Conservation (phyloP, 129 eudicot genomes). For the Centrapalus pauciflorus region DNA sequence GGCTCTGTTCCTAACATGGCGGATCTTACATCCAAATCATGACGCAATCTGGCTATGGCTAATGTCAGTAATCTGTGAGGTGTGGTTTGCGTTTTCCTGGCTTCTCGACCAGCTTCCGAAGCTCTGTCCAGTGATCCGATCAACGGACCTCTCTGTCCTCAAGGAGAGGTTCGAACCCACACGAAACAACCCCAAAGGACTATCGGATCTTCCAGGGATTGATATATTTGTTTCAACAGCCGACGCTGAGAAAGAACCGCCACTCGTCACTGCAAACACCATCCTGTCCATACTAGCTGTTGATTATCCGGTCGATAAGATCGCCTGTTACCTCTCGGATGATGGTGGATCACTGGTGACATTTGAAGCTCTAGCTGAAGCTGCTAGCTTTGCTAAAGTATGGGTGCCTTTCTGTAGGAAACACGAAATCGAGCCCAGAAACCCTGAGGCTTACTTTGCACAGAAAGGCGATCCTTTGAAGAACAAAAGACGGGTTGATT, state of each 20-base stretch:
- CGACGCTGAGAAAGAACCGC: constrained; percentile 59
- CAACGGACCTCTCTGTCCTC: constrained; percentile 78
- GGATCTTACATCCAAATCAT: constrained; percentile 80
- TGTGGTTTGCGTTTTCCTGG: constrained; percentile 98
- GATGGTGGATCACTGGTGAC: constrained; percentile 73
- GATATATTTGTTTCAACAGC: constrained; percentile 75
- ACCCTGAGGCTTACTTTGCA: constrained; percentile 55
- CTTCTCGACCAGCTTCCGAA: constrained; percentile 94
- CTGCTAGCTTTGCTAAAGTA: constrained; percentile 56
- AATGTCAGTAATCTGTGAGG: constrained; percentile 88
- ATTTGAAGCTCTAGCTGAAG: constrained; percentile 72
- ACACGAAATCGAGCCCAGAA: constrained; percentile 59
- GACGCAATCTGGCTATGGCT: constrained; percentile 97
- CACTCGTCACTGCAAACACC: constrained; percentile 53
- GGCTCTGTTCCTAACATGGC: constrained; percentile 78
- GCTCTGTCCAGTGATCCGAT: constrained; percentile 82
- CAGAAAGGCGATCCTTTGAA: constrained; percentile 64
- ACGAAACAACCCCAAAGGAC: constrained; percentile 51
- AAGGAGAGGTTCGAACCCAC: constrained; percentile 79
- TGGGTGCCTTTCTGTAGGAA: constrained; percentile 79
- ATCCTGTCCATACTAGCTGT: constrained; percentile 51
- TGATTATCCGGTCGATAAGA: constrained; percentile 55
- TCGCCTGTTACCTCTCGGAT: constrained; percentile 60
- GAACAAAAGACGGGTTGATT: constrained; percentile 59
- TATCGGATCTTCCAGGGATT: constrained; percentile 89